Conservation (phyloP, 1,284 basidiomycete genomes). For the Fomes fomentarius region DNA sequence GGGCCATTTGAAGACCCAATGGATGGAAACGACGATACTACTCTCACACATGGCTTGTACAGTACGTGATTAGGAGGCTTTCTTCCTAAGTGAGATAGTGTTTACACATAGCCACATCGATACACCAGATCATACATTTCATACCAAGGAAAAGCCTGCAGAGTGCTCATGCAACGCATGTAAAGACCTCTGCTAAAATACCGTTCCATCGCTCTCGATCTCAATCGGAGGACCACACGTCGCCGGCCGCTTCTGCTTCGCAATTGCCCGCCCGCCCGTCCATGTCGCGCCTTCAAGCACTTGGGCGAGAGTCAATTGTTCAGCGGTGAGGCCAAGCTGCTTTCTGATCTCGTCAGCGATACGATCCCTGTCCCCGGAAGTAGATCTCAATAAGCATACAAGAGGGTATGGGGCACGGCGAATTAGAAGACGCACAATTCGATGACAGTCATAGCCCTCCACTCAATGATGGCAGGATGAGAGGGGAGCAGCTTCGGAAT, state of each 20-base stretch:
- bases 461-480: slow-evolving; percentile 92
- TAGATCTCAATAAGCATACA: background rate
- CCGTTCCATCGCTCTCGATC: slow-evolving; percentile 84
- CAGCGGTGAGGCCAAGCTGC: slow-evolving; percentile 52
- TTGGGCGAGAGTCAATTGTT: slow-evolving; percentile 76
- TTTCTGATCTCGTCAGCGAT: slow-evolving; percentile 74
- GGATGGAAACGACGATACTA: no score
- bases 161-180: no score
- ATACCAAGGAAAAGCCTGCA: no score
- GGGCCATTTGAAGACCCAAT: no score
- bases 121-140: no score
- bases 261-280: slow-evolving; percentile 94
- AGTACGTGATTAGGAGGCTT: no score
- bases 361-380: slow-evolving; percentile 63
- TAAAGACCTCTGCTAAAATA: no score
- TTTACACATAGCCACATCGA: no score
- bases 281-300: slow-evolving; percentile 94
- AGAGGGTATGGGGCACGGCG: background rate
- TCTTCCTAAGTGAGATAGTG: no score
- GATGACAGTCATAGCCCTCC: slow-evolving; percentile 94
- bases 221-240: slow-evolving; percentile 88
- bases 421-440: slow-evolving; percentile 69
- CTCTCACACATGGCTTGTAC: no score
- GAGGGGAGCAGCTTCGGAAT: slow-evolving; percentile 71
- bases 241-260: slow-evolving; percentile 72